A percentile compares a stretch with the other conserved stretches of the same genome.
Conservation (phyloP, 371 early-diverging fungal genomes). For the Zychaea mexicana region DNA sequence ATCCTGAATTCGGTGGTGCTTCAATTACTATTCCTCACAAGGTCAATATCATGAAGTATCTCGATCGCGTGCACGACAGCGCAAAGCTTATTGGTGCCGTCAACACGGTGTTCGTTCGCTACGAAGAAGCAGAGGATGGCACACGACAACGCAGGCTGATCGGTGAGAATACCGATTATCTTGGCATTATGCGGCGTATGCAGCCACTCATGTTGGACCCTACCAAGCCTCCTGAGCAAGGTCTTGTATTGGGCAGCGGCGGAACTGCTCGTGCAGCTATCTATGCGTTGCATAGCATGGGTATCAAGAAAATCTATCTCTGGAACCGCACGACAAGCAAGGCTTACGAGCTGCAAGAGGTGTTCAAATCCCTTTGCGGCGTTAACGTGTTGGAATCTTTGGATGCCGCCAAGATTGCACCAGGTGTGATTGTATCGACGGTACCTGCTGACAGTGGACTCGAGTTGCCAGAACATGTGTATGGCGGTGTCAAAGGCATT, state of each 20-base stretch:
- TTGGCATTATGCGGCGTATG: constrained; percentile 80
- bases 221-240: constrained; percentile 35
- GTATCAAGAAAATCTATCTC: constrained; percentile 67
- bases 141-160: constrained; percentile 53
- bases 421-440: constrained; percentile 72
- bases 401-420: constrained; percentile 28
- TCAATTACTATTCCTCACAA: constrained; percentile 96
- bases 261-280: constrained; percentile 95
- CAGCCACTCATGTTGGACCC: constrained; percentile 53
- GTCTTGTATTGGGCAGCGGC: constrained; percentile 95
- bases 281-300: constrained; percentile 81
- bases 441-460: constrained; percentile 83
- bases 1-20: constrained; percentile 89
- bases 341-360: constrained; percentile 70
- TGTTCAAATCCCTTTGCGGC: constrained; percentile 62
- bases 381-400: constrained; percentile 44
- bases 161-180: constrained; percentile 96
- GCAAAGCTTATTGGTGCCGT: constrained; percentile 91
- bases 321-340: constrained; percentile 89
- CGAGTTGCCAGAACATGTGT: constrained; percentile 57
- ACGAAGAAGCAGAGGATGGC: constrained; percentile 35
- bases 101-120: constrained; percentile 78
- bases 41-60: constrained; percentile 74
- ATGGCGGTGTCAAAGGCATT: constrained; percentile 63
- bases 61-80: constrained; percentile 72